Conservation (phyloP, 2,329 filamentous ascomycete species). For the Pseudogymnoascus sp. region DNA sequence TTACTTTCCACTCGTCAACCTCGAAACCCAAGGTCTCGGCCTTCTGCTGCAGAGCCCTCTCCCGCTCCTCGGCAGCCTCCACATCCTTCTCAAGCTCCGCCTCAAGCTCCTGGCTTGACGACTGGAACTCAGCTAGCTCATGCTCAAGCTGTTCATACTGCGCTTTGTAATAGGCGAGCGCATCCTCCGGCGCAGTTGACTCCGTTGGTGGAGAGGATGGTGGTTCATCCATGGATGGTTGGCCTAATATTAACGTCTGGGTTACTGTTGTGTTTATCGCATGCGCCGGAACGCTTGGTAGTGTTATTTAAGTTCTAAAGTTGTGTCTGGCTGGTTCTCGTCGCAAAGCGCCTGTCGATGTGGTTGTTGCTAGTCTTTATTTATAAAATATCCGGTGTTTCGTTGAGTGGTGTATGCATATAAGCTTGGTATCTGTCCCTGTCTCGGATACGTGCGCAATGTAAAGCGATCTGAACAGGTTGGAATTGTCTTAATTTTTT, state of each 20-base stretch:
- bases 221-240: slow-evolving; percentile 35
- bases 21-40: slow-evolving; percentile 78
- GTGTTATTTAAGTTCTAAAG: background rate
- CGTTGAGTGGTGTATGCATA: background rate
- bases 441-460: slow-evolving; percentile 7
- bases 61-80: slow-evolving; percentile 88
- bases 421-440: background rate
- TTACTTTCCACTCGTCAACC: slow-evolving; percentile 96
- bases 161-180: slow-evolving; percentile 87
- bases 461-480: background rate
- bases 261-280: slow-evolving; percentile 1
- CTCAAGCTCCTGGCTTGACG: slow-evolving; percentile 89
- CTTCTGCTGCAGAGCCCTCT: slow-evolving; percentile 78
- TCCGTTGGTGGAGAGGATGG: slow-evolving; percentile 56
- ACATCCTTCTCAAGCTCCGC: slow-evolving; percentile 93
- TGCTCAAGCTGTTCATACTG: slow-evolving; percentile 90
- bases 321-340: background rate
- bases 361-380: slow-evolving; percentile 5
- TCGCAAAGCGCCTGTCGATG: background rate
- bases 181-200: slow-evolving; percentile 56
- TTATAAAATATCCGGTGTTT: background rate
- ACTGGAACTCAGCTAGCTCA: slow-evolving; percentile 88
- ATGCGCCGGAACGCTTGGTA: slow-evolving; percentile 1
- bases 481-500: background rate
- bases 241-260: background rate